Base-by-base conservation (phyloP, 345 rosid genomes). In the Clarkia xantiana region DNA sequence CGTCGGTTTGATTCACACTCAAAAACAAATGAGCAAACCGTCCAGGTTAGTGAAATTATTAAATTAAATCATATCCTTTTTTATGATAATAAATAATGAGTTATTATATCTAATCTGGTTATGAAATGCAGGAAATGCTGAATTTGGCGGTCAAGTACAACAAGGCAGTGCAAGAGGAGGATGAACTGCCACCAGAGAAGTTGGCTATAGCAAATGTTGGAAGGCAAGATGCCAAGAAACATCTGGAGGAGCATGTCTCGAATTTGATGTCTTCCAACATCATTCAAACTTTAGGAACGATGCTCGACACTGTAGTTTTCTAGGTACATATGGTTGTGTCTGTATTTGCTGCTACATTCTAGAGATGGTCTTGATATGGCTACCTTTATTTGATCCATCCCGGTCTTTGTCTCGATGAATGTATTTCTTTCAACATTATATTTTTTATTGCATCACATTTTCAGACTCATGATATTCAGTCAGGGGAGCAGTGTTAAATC, bases 231-330 rank as follows among this genome's bases (percentile, higher is more conserved):
- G 95, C 96, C 11, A 91, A 91, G 75, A 91, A 91, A 75, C 96
- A 91, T 69, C 84, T 91, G 18, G 96, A 86, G 68, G 98, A 91
- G 49, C 94, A 91, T 42, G 87, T 86, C 51, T 79, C 98, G 17
- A 80, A 91, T 72, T 53, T 91, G 62, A 91, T 91, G 98, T 91
- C 98, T n/a, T 79, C 96, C 48, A 91, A 91, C 82, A 91, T 86
- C 41, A 86, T 86, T 20, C 98, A 91, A 69, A 91, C 98, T 42
- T 62, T 91, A 57, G 96, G 98, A 47, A 87, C 96, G 42, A 91
- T 91, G 96, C 90, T 91, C 0, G 98, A 87, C 70, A 91, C 96
- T 6, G 96, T 91, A 22, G 89, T 84, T 47, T 91, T 87, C 68
- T 91, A 74, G 66, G 40, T 22, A 22, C 5, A 22, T 22, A 5